Evolutionary conservation across 1,284 basidiomycete genomes (phyloP).

Genomic region (Ceratobasidium papillatum): DNA sequence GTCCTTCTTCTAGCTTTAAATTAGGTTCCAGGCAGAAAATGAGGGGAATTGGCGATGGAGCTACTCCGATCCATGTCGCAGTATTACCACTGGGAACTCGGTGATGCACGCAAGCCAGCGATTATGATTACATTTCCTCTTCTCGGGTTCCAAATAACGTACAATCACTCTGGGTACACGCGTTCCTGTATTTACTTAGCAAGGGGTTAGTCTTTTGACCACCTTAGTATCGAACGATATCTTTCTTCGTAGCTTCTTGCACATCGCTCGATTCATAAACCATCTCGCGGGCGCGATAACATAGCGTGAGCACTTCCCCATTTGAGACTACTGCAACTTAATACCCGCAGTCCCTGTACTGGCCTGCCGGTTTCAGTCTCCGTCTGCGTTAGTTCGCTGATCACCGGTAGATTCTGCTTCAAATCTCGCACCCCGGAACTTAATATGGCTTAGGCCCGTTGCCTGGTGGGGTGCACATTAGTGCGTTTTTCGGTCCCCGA

Average conservation of each 20-base stretch:
- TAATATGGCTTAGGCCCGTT: slow-evolving; percentile 3
- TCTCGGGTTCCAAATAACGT: slow-evolving; percentile 5
- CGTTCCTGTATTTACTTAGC: background rate
- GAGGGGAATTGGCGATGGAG: background rate
- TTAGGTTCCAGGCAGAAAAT: background rate
- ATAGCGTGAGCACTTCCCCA: background rate
- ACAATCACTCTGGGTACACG: background rate
- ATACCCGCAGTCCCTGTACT: background rate
- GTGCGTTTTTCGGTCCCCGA: background rate
- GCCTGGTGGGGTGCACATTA: background rate
- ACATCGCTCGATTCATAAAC: background rate
- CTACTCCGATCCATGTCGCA: background rate
- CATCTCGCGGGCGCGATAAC: background rate
- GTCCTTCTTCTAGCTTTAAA: background rate
- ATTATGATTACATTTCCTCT: background rate
- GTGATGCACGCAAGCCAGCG: background rate
- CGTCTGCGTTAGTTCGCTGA: slow-evolving; percentile 1
- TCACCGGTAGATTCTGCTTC: background rate
- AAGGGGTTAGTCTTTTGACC: background rate
- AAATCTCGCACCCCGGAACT: background rate
- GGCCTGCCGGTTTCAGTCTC: slow-evolving; percentile 16
- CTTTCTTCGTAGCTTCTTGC: background rate
- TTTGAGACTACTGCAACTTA: background rate
- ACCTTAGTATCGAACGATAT: background rate
- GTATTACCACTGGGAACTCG: background rate